Evolutionary conservation across 768 basidiomycete genomes (phyloP).

Genomic region (Russula compacta): DNA sequence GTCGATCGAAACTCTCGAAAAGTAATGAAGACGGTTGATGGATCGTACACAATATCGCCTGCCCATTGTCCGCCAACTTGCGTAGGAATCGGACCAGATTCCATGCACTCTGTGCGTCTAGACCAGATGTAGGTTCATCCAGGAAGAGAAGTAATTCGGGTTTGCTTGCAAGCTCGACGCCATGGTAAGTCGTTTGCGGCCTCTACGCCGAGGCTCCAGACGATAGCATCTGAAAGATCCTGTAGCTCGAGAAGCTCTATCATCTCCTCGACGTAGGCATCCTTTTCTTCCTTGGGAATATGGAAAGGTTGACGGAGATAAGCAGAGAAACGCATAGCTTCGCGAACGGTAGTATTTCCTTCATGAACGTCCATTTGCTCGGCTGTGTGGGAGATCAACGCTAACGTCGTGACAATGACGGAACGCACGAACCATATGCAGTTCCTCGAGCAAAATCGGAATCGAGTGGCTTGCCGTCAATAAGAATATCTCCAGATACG

Average conservation of each 20-base stretch:
- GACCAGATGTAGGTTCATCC: conserved; percentile 45
- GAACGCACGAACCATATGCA: conserved; percentile 41
- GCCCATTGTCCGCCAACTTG: conserved; percentile 78
- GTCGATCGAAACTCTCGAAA: conserved; percentile 79
- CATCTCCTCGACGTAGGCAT: conserved; percentile 74
- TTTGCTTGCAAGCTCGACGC: conserved; percentile 85
- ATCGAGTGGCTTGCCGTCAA: conserved; percentile 55
- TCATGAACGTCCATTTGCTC: conserved; percentile 81
- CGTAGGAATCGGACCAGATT: conserved; percentile 75
- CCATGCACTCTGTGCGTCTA: conserved; percentile 69
- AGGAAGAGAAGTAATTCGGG: conserved; percentile 70
- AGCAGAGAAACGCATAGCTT: conserved; percentile 80
- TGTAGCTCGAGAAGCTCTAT: conserved; percentile 81
- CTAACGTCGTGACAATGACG: conserved; percentile 21
- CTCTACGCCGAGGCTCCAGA: conserved; percentile 60
- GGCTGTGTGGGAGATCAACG: conserved; percentile 29
- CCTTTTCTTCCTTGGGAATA: conserved; percentile 65
- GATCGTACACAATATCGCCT: conserved; percentile 86
- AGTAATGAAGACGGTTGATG: conserved; percentile 82
- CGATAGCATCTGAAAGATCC: conserved; percentile 75
- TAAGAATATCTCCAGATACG: conserved; percentile 51
- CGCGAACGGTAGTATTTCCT: conserved; percentile 72
- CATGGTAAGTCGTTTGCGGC: conserved; percentile 89
- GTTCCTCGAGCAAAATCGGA: conserved; percentile 56
- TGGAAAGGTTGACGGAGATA: conserved; percentile 71